These are phyloP conservation scores for Lachancea sp. DNA, from an alignment of 805 yeast species.

Conservation along the genomic window DNA sequence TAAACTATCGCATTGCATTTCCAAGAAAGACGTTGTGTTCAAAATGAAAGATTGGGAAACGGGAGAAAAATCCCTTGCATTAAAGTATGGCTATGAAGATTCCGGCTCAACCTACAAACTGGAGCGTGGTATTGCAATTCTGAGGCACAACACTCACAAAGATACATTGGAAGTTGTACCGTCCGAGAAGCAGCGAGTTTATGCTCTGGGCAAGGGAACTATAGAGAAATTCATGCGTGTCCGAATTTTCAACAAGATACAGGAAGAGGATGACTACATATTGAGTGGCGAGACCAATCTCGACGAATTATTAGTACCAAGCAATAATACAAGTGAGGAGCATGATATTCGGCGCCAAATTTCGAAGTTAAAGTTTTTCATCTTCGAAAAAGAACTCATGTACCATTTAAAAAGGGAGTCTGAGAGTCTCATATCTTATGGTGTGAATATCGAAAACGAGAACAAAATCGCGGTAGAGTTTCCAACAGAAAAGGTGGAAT, in stretches of 20 bases:
- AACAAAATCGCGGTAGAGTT: slow-evolving; percentile 61
- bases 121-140: slow-evolving; percentile 70
- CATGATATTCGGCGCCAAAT: slow-evolving; percentile 50
- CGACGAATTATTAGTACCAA: slow-evolving; percentile 15
- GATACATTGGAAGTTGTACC: slow-evolving; percentile 39
- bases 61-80: slow-evolving; percentile 55
- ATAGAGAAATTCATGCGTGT: slow-evolving; percentile 49
- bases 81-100: slow-evolving; percentile 87
- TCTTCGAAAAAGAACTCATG: slow-evolving; percentile 88
- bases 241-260: slow-evolving; percentile 48
- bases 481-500: slow-evolving; percentile 60
- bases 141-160: slow-evolving; percentile 42
- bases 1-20: slow-evolving; percentile 32
- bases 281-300: slow-evolving; percentile 51
- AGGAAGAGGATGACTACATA: slow-evolving; percentile 44
- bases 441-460: slow-evolving; percentile 57
- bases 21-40: slow-evolving; percentile 38
- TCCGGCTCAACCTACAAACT: slow-evolving; percentile 69
- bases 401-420: slow-evolving; percentile 75
- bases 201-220: slow-evolving; percentile 3
- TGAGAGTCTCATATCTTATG: slow-evolving; percentile 55
- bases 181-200: slow-evolving; percentile 32
- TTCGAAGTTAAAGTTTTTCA: slow-evolving; percentile 57
- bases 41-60: slow-evolving; percentile 54
- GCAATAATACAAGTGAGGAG: slow-evolving; percentile 13